phyloP scores from a whole-genome alignment of 306 rosid genomes.

The Gastrolobium villosum region DNA sequence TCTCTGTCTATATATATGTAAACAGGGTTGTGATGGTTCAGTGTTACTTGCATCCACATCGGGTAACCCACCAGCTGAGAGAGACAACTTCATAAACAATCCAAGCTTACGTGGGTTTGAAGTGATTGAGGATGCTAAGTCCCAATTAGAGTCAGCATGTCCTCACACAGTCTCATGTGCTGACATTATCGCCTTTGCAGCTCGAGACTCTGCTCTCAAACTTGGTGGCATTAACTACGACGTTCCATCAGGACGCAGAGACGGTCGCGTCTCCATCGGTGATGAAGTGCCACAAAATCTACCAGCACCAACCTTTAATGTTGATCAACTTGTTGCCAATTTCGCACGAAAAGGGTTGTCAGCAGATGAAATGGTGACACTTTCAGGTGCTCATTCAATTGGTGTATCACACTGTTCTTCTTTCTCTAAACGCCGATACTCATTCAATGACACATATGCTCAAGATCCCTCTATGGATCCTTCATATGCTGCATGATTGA shows the following conservation, averaged over 20 bases:
- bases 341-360: slow-evolving; percentile 7
- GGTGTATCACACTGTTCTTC: slow-evolving; percentile 18
- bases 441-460: slow-evolving; percentile 15
- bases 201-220: background rate
- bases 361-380: slow-evolving; percentile 14
- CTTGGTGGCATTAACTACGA: too few species aligned
- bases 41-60: too few species aligned
- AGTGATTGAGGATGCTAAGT: too few species aligned
- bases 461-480: slow-evolving; percentile 25
- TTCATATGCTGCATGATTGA: too few species aligned
- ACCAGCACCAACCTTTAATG: background rate
- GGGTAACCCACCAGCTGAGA: too few species aligned
- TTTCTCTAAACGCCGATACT: background rate
- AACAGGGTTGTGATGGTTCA: too few species aligned
- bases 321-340: background rate
- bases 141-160: too few species aligned
- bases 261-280: slow-evolving; percentile 10
- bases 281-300: slow-evolving; percentile 1
- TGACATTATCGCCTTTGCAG: slow-evolving; percentile 31
- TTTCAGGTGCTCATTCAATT: slow-evolving; percentile 25
- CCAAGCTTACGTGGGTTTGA: too few species aligned
- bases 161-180: slow-evolving; percentile 21
- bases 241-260: slow-evolving; percentile 29
- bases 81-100: too few species aligned
- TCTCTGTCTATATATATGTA: too few species aligned